Conservation (phyloP, 2,329 filamentous ascomycete genomes). For the Zymoseptoria brevis region DNA sequence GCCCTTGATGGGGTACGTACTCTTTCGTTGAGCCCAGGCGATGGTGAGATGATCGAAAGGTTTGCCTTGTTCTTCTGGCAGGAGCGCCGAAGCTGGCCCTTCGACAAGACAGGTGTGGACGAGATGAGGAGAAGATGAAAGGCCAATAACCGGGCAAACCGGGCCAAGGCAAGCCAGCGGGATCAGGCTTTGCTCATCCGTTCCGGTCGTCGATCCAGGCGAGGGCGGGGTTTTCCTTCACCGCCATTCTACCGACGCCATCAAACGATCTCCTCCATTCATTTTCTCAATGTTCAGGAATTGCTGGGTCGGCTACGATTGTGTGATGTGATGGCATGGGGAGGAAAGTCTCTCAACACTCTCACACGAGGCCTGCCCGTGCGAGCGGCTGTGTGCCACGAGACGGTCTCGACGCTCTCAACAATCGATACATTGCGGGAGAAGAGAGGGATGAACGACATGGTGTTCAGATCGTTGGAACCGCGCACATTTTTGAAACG, state of each 20-base stretch:
- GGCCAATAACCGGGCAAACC: not conserved
- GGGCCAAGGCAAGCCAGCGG: not conserved
- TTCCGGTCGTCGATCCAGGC: not conserved
- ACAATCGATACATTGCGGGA: not conserved
- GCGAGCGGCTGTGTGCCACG: not conserved
- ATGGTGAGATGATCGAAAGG: not conserved
- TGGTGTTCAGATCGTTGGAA: not conserved
- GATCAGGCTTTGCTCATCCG: not conserved
- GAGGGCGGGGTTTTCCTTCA: not conserved
- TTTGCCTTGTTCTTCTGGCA: not conserved
- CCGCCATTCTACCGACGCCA: not conserved
- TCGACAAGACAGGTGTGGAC: not conserved
- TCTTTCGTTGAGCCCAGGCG: not conserved
- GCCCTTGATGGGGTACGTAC: not conserved
- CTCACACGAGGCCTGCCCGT: not conserved
- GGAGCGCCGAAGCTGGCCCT: not conserved
- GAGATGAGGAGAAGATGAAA: not conserved
- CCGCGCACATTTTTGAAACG: not conserved
- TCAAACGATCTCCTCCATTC: not conserved
- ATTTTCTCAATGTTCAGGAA: not conserved
- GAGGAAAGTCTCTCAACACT: not conserved
- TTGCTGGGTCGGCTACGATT: not conserved
- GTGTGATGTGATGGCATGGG: not conserved
- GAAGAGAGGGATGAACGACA: not conserved
- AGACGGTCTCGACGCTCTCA: not conserved